Conservation (phyloP, 2,329 filamentous ascomycete genomes). For the Scorias spongiosa region DNA sequence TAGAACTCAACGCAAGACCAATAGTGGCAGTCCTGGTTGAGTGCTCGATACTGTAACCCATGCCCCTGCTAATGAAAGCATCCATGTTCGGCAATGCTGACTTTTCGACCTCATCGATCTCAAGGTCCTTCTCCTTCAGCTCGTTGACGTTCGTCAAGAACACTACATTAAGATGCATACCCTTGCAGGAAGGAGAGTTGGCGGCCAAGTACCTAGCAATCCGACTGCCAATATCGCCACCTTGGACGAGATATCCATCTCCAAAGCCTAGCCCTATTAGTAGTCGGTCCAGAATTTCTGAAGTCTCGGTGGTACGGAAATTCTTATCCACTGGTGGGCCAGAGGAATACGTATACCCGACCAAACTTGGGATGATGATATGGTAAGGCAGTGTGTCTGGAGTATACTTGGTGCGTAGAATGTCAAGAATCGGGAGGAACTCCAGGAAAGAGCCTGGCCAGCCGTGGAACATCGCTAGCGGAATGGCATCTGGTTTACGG, state of each 20-base stretch:
- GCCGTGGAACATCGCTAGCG: conserved; percentile 22
- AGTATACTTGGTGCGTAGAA: conserved; percentile 27
- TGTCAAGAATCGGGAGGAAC: conserved; percentile 15
- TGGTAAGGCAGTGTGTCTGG: conserved; percentile 39
- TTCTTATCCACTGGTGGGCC: conserved; percentile 30
- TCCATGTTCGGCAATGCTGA: conserved; percentile 22
- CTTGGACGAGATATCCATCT: conserved; percentile 36
- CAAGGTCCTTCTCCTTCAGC: conserved; percentile 3
- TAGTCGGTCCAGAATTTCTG: conserved; percentile 33
- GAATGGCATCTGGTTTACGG: conserved; percentile 23
- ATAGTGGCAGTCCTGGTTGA: conserved; percentile 41
- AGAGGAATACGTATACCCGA: conserved; percentile 35
- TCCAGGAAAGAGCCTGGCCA: conserved; percentile 24
- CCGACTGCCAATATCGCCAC: conserved; percentile 37
- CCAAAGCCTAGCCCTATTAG: conserved; percentile 37
- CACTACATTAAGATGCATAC: conserved; percentile 13
- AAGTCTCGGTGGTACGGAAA: conserved; percentile 24
- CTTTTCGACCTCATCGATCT: conserved; percentile 22
- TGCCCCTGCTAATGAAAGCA: conserved; percentile 27
- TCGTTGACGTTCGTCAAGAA: conserved; percentile 11
- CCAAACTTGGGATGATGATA: conserved; percentile 37
- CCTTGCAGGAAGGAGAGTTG: conserved; percentile 7
- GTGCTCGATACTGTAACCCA: conserved; percentile 38
- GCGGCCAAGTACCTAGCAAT: conserved; percentile 24
- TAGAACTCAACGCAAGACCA: conserved; percentile 37